Evolutionary conservation across 2,329 filamentous ascomycete genomes (phyloP).

Genomic region (Fusarium sp.): DNA sequence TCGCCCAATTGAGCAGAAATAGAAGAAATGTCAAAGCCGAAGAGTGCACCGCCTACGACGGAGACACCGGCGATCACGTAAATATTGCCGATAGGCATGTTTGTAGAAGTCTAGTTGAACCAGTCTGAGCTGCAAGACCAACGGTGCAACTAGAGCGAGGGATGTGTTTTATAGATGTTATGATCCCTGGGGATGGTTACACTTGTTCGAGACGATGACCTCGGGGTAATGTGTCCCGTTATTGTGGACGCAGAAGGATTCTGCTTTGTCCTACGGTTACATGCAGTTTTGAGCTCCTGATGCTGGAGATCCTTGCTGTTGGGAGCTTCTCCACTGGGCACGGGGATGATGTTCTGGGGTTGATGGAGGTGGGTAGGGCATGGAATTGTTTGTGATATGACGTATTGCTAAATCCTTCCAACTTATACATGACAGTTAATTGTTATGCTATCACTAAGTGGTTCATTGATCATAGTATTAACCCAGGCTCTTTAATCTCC

Average conservation of each 20-base stretch:
- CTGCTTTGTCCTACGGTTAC: background rate
- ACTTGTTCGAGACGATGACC: background rate
- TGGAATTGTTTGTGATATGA: background rate
- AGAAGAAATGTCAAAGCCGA: conserved; percentile 41
- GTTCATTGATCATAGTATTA: accelerated
- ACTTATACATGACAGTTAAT: background rate
- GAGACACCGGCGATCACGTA: conserved; percentile 39
- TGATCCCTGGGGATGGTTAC: background rate
- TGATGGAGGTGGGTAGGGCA: background rate
- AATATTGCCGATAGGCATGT: conserved; percentile 38
- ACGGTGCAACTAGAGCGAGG: background rate
- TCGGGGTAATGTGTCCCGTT: background rate
- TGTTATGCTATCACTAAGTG: accelerated
- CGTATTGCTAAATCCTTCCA: background rate
- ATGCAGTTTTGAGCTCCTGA: conserved; percentile 10
- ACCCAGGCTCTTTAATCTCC: accelerated
- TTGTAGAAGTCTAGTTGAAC: background rate
- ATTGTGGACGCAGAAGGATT: conserved; percentile 3
- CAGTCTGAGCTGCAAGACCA: background rate
- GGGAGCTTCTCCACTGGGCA: conserved; percentile 1
- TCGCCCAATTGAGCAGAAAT: conserved; percentile 42
- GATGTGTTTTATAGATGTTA: conserved; percentile 15
- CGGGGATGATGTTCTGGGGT: conserved; percentile 22
- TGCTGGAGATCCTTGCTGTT: conserved; percentile 20
- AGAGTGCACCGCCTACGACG: conserved; percentile 39